A percentile compares a stretch with the other conserved stretches of the same genome.
These are phyloP conservation scores for Chenopodium formosanum DNA, from an alignment of 148 eudicot species.

Conservation along the genomic window DNA sequence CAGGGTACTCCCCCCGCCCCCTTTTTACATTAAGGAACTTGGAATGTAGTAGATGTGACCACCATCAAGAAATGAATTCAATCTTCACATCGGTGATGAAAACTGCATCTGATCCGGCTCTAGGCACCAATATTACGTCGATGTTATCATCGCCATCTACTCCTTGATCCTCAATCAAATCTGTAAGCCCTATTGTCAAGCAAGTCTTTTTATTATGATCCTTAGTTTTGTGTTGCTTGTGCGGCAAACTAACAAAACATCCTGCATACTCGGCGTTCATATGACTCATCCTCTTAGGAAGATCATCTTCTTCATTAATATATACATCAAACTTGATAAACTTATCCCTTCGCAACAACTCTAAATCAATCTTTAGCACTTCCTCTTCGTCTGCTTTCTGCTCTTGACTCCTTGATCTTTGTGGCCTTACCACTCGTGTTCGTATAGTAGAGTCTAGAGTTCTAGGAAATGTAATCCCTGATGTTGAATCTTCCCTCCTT, in stretches of 20 bases:
- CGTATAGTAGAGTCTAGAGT: slow-evolving; percentile 36
- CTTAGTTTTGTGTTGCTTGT: too few relatives aligned
- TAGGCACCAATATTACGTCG: slow-evolving; percentile 59
- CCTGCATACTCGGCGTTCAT: too few relatives aligned
- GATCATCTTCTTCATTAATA: too few relatives aligned
- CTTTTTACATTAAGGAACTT: too few relatives aligned
- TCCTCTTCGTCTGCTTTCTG: slow-evolving; percentile 37
- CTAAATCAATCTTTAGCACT: neutral
- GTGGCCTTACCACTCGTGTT: slow-evolving; percentile 53
- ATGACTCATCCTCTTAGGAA: too few relatives aligned
- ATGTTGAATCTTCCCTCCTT: neutral
- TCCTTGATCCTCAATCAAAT: slow-evolving; percentile 56
- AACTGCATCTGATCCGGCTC: slow-evolving; percentile 31
- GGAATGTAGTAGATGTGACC: too few relatives aligned
- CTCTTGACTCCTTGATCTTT: slow-evolving; percentile 39
- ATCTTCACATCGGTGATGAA: slow-evolving; percentile 44
- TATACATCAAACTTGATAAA: too few relatives aligned
- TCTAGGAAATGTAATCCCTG: slow-evolving; percentile 32
- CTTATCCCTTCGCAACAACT: neutral
- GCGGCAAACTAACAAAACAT: too few relatives aligned
- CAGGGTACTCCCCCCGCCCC: too few relatives aligned
- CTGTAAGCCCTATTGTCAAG: slow-evolving; percentile 50
- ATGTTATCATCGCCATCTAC: slow-evolving; percentile 65
- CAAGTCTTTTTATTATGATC: too few relatives aligned
- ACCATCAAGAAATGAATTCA: slow-evolving; percentile 32